Base-by-base conservation (phyloP, 768 basidiomycete genomes). In the Hypholoma sublateritium region DNA sequence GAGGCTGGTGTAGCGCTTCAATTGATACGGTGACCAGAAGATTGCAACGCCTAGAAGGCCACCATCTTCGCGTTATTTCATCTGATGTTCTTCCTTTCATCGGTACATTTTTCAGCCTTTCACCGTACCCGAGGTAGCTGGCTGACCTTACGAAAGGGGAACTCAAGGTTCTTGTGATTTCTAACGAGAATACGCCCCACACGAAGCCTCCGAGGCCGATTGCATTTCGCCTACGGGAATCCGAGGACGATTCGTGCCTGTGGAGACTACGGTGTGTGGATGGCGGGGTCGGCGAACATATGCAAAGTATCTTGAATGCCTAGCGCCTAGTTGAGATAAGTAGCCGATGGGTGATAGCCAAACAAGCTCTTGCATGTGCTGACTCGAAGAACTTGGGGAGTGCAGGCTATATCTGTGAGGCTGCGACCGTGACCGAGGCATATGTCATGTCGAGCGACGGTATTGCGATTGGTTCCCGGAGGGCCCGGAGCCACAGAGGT, bases 1-100 rank as follows among this genome's bases (percentile, higher is more conserved):
- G 89, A 51, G 91, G 91, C 13, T 93, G 91, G 91, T 87, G 82
- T 64, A 81, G 83, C 57, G 72, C 67, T 5, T 73, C 82, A 21
- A 73, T 85, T 49, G 85, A 85, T 49, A 72, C 70, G 19, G 80
- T 85, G 24, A 74, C 87, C 43, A 75, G 80, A 50, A 74, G 72
- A 41, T 64, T 92, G 59, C 85, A 85, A 65, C 72, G 74, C 25
- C 58, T 84, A 68, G 67, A 70, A 54, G 57, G 62, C 5, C 56
- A 69, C 55, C 72, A 75, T 42, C 70, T 89, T 63, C 72, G 72
- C 34, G 79, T 89, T 45, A 78, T 84, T 53, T 69, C 84, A 39
- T 74, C 73, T 35, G 81, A 87, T 62, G 73, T 78, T 51, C 68
- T 74, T 17, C 87, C 89, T 1, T 90, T 87, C 66, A 69, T 75